Evolutionary conservation across 2,329 filamentous ascomycete species (phyloP).

Genomic region (Exophiala lecanii-corni): DNA sequence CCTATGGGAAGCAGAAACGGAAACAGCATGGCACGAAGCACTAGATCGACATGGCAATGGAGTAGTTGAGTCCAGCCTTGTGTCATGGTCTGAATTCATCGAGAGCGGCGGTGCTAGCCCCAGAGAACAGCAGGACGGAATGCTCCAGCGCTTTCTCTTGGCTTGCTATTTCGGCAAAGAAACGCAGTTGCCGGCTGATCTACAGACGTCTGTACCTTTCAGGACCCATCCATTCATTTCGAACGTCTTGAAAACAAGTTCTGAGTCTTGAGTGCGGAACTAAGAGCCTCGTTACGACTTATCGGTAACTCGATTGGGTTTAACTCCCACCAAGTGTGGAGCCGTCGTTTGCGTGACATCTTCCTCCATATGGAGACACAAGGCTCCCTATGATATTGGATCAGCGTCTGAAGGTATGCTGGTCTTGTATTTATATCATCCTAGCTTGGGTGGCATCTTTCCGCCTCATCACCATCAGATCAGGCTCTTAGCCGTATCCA

Average conservation of each 20-base stretch:
- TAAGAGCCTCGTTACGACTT: no score
- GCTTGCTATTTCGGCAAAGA: constrained; percentile 13
- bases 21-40: constrained; percentile 17
- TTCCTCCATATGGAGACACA: no score
- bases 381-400: no score
- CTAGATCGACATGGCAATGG: constrained; percentile 8
- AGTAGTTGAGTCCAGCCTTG: constrained; percentile 16
- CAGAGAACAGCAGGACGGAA: constrained; percentile 17
- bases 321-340: constrained; percentile 9
- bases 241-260: no score
- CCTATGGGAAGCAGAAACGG: constrained; percentile 21
- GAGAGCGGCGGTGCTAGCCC: constrained; percentile 11
- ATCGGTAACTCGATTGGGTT: constrained; percentile 8
- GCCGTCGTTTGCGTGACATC: no score
- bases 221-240: neutral
- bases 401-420: no score
- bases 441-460: no score
- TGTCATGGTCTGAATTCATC: constrained; percentile 24
- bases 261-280: no score
- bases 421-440: no score
- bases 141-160: constrained; percentile 21
- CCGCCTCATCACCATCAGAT: no score
- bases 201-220: neutral
- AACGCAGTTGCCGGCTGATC: neutral
- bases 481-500: no score